A percentile compares a stretch with the other conserved stretches of the same genome.
phyloP scores from a whole-genome alignment of 768 basidiomycete species.

The Arthromyces matolae region DNA sequence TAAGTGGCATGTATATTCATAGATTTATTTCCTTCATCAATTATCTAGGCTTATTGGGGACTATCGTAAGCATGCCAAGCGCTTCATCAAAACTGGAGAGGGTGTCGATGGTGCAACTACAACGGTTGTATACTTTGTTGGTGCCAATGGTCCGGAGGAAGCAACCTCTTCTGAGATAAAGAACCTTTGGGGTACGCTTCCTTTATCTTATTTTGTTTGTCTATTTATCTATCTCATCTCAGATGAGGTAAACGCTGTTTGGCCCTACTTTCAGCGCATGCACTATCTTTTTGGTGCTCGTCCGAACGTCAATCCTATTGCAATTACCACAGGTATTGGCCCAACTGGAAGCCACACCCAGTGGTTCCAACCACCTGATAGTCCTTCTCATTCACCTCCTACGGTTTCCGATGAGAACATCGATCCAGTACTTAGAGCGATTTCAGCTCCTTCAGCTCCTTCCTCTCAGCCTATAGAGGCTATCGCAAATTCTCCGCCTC shows the following conservation, averaged over 20 bases:
- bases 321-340: constrained; percentile 25
- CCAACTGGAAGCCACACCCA: constrained; percentile 19
- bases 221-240: no score
- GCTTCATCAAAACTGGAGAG: neutral
- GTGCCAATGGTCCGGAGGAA: neutral
- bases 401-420: neutral
- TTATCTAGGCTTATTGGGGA: neutral
- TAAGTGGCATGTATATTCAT: neutral
- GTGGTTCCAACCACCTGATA: constrained; percentile 17
- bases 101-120: neutral
- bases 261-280: neutral
- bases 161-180: neutral
- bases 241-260: neutral
- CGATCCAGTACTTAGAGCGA: neutral
- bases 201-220: no score
- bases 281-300: constrained; percentile 12
- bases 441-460: neutral
- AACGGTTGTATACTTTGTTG: no score
- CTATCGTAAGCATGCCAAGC: neutral
- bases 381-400: neutral
- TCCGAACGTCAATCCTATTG: constrained; percentile 24
- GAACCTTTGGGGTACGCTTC: constrained; percentile 1
- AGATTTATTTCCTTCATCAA: neutral
- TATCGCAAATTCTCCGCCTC: no score
- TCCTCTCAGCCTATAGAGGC: neutral